These are phyloP conservation scores for Yamadazyma ubonensis DNA, from an alignment of 805 yeast genomes.

Conservation along the genomic window DNA sequence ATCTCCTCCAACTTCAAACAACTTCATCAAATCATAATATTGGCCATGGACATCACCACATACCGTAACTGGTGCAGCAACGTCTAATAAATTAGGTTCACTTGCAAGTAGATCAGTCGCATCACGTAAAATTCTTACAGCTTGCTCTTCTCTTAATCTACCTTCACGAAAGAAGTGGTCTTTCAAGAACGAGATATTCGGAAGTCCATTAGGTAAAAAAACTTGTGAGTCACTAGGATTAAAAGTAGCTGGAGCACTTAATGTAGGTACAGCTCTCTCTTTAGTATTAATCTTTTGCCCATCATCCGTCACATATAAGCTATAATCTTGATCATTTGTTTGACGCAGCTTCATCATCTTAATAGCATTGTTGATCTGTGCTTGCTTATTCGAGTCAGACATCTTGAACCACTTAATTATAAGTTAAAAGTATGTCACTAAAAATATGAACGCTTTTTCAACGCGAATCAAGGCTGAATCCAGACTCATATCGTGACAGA, in stretches of 20 bases:
- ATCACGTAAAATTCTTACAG: slow-evolving; percentile 57
- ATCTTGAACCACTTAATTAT: not conserved
- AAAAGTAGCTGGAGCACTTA: slow-evolving; percentile 63
- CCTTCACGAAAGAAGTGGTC: slow-evolving; percentile 83
- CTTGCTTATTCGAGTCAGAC: slow-evolving; percentile 12
- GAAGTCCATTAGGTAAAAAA: slow-evolving; percentile 61
- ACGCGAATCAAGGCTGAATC: not conserved
- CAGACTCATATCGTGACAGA: not conserved
- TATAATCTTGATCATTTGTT: slow-evolving; percentile 32
- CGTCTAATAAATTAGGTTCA: slow-evolving; percentile 78
- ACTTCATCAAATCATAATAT: slow-evolving; percentile 81
- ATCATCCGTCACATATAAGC: slow-evolving; percentile 52
- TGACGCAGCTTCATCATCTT: slow-evolving; percentile 53
- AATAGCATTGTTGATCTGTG: slow-evolving; percentile 62
- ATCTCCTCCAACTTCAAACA: slow-evolving; percentile 91
- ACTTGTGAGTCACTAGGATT: slow-evolving; percentile 69
- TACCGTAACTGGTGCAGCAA: slow-evolving; percentile 91
- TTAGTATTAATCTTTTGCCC: slow-evolving; percentile 56
- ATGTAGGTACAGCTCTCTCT: slow-evolving; percentile 55
- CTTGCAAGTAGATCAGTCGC: slow-evolving; percentile 61
- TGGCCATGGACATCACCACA: slow-evolving; percentile 99
- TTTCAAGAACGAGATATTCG: slow-evolving; percentile 68
- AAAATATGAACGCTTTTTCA: no score
- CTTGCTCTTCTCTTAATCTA: slow-evolving; percentile 68
- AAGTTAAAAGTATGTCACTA: not conserved